Evolutionary conservation across 768 basidiomycete genomes (phyloP).

Genomic region (Collybiopsis luxurians): DNA sequence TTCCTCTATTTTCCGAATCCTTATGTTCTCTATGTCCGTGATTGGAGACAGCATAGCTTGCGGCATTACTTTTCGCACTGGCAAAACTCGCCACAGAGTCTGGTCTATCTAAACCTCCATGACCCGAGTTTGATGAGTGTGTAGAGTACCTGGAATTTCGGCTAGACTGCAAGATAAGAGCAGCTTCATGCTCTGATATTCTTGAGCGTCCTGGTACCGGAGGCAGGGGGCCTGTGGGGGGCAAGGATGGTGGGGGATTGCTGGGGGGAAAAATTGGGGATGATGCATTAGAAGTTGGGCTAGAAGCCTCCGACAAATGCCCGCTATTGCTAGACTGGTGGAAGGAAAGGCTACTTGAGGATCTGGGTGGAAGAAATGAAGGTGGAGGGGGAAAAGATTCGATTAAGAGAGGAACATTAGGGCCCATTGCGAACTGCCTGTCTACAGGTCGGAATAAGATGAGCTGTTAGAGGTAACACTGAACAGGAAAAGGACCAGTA

Average conservation of each 20-base stretch:
- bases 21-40: not conserved
- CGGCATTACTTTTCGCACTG: not conserved
- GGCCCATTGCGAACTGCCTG: not conserved
- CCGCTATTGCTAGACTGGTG: not conserved
- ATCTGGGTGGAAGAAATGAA: slow-evolving; percentile 1
- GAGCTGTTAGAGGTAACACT: not conserved
- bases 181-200: slow-evolving; percentile 3
- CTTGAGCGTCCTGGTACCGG: slow-evolving; percentile 2
- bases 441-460: not conserved
- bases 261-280: not conserved
- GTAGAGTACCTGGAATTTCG: slow-evolving; percentile 1
- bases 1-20: not conserved
- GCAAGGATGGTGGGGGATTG: not conserved
- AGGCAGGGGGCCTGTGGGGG: not conserved
- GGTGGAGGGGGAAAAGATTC: slow-evolving; percentile 7
- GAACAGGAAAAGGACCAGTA: not conserved
- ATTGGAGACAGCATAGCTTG: not conserved
- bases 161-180: not conserved
- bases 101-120: not conserved
- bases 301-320: not conserved
- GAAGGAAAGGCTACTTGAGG: not conserved
- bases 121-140: not conserved
- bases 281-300: not conserved
- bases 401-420: not conserved
- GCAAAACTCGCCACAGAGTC: slow-evolving; percentile 4